Conservation (phyloP, 805 yeast genomes). For the Starmerella powellii region DNA sequence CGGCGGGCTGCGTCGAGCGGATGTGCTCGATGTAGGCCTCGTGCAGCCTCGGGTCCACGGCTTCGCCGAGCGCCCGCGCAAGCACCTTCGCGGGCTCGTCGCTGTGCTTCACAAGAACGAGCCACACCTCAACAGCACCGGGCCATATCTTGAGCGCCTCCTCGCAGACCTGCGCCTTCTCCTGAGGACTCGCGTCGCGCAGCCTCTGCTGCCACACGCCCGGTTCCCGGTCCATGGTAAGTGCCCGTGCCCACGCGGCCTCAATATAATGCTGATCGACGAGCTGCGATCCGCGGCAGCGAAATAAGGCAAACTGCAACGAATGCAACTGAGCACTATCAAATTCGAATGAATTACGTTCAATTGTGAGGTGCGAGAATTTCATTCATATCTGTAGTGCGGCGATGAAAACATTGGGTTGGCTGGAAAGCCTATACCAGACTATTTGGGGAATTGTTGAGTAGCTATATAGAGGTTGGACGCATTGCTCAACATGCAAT, state of each 20-base stretch:
- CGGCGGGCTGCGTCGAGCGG: slow-evolving; percentile 60
- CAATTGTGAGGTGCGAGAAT: too few relatives aligned
- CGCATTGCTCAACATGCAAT: too few relatives aligned
- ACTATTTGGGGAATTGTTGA: too few relatives aligned
- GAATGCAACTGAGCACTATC: too few relatives aligned
- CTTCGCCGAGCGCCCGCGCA: slow-evolving; percentile 47
- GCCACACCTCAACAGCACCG: slow-evolving; percentile 61
- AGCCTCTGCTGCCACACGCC: slow-evolving; percentile 7
- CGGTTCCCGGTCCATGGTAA: slow-evolving; percentile 3
- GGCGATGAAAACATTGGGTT: too few relatives aligned
- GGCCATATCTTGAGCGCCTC: slow-evolving; percentile 54
- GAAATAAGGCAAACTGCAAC: too few relatives aligned
- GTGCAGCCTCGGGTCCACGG: slow-evolving; percentile 61
- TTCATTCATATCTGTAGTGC: too few relatives aligned
- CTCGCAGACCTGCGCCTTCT: slow-evolving; percentile 27
- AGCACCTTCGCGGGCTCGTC: slow-evolving; percentile 51
- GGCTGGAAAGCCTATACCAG: too few relatives aligned
- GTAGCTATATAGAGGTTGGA: too few relatives aligned
- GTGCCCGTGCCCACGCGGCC: background rate
- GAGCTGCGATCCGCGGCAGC: too few relatives aligned
- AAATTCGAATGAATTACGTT: too few relatives aligned
- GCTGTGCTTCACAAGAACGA: slow-evolving; percentile 46
- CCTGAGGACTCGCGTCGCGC: background rate
- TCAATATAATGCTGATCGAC: too few relatives aligned
- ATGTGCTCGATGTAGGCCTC: slow-evolving; percentile 66